phyloP scores from a whole-genome alignment of 495 filamentous ascomycete species.

The Neurospora sp. region DNA sequence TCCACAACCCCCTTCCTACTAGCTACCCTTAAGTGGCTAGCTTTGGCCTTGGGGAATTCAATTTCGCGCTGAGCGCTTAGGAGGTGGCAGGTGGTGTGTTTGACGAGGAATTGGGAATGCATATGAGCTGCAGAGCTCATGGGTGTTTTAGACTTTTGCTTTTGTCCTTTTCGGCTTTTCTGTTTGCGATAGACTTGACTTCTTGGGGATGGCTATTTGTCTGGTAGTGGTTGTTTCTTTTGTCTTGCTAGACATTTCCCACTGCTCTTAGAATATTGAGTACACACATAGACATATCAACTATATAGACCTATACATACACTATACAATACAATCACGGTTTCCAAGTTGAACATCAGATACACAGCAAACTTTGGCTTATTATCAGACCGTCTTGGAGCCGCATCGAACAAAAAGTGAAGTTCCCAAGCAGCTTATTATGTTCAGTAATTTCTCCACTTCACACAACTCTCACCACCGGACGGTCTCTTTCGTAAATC shows the following conservation, averaged over 20 bases:
- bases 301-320: background rate
- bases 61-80: background rate
- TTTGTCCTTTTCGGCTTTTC: background rate
- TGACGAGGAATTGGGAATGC: background rate
- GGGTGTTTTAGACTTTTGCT: background rate
- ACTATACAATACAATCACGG: background rate
- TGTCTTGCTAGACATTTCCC: background rate
- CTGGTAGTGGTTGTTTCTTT: background rate
- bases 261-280: background rate
- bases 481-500: background rate
- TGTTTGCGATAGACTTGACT: background rate
- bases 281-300: background rate
- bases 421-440: background rate
- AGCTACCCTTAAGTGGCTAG: background rate
- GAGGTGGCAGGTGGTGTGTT: background rate
- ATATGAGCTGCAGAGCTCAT: background rate
- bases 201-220: background rate
- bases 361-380: background rate
- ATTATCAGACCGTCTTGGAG: background rate
- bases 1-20: slow-evolving; percentile 9
- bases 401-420: background rate
- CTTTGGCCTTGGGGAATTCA: background rate
- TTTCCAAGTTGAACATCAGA: background rate
- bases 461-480: no score
- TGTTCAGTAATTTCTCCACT: no score